Evolutionary conservation across 2,329 filamentous ascomycete species (phyloP).

Genomic region (Ophiostoma piceae): DNA sequence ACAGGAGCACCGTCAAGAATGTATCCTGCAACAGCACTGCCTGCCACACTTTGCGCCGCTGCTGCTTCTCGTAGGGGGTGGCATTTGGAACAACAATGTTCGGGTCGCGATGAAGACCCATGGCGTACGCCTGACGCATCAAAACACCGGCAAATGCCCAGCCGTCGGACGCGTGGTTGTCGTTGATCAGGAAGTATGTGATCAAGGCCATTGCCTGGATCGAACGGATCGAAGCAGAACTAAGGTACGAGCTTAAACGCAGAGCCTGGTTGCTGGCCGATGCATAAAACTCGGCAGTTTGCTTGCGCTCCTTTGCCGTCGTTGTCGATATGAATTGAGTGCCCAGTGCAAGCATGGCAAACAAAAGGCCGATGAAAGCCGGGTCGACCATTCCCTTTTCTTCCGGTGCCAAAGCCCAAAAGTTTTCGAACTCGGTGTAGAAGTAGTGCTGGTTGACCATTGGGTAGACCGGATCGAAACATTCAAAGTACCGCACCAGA

Average conservation of each 20-base stretch:
- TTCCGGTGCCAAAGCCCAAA: constrained; percentile 58
- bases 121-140: constrained; percentile 72
- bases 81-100: constrained; percentile 65
- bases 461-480: constrained; percentile 74
- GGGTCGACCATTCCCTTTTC: constrained; percentile 61
- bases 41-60: constrained; percentile 75
- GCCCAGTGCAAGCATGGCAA: constrained; percentile 70
- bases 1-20: constrained; percentile 71
- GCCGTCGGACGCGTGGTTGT: constrained; percentile 76
- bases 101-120: constrained; percentile 74
- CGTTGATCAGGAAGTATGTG: constrained; percentile 78
- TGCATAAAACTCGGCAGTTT: constrained; percentile 76
- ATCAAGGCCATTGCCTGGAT: constrained; percentile 80
- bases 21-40: constrained; percentile 76
- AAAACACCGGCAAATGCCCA: constrained; percentile 77
- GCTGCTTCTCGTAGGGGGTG: constrained; percentile 67
- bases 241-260: constrained; percentile 70
- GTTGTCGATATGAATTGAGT: constrained; percentile 67
- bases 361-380: constrained; percentile 65
- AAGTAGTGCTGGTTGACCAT: constrained; percentile 73
- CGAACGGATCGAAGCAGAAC: constrained; percentile 64
- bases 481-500: constrained; percentile 58
- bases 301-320: constrained; percentile 58
- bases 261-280: constrained; percentile 74
- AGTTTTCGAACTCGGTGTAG: constrained; percentile 71